Base-by-base conservation (phyloP, 1,284 basidiomycete genomes). In the Sparassis latifolia region DNA sequence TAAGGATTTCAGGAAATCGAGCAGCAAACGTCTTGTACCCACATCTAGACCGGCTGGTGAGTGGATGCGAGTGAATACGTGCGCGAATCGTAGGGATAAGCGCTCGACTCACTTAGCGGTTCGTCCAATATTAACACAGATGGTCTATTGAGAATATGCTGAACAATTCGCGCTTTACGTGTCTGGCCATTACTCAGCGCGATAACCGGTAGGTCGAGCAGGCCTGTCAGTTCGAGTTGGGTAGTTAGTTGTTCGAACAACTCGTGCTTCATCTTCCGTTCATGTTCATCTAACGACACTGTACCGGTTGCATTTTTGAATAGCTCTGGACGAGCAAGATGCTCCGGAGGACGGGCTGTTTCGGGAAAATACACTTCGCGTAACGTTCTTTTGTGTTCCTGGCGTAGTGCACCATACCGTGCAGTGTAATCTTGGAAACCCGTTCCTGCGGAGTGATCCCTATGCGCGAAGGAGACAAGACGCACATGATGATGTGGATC, bases 171-270 rank as follows among this genome's bases (percentile, higher is more conserved):
- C 3, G 93, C 93, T 29, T 92, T 72, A 37, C 96, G 70, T 27
- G 87, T 97, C 72, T 99, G 96, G 0, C 96, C 96, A 58, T 96
- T 96, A 55, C 88, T 92, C 46, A 98, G 67, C 0, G 89, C 88
- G 4, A 96, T 76, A 12, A 88, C 67, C 0, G 93, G 94, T 4
- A 94, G 61, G 61, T 94, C 86, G n/a, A 96, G 69, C 37, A 93
- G 67, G 12, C 73, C 60, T 2, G 66, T 61, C 44, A 95, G 69
- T 2, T 76, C 78, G 63, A 93, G 73, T 43, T 68, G 67, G 4
- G 70, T 64, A 0, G 78, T 71, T 28, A 88, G 63, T 1, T 70
- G 68, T 10, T 81, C 74, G 54, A 87, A 80, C 3, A 73, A 55
- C 29, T 57, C 48, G 49, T 67, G 61, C 33, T 58, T 61, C 41